phyloP scores from a whole-genome alignment of 1,284 basidiomycete genomes.

The Tilletia walkeri region DNA sequence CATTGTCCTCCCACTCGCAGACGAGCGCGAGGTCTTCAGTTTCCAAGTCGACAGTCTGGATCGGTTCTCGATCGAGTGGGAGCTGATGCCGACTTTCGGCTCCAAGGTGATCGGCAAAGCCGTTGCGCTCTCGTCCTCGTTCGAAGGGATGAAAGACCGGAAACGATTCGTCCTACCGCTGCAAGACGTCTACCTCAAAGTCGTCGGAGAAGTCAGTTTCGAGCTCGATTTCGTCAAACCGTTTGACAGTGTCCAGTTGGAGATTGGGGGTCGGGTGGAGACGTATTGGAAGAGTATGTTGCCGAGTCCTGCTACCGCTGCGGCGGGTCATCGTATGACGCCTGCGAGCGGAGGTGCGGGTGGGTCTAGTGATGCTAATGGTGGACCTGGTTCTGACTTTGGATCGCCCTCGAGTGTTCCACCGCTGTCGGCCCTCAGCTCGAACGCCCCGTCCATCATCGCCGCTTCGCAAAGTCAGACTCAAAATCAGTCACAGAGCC shows the following conservation, averaged over 20 bases:
- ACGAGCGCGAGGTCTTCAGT: conserved; percentile 77
- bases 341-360: conserved; percentile 34
- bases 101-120: conserved; percentile 94
- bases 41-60: conserved; percentile 81
- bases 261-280: conserved; percentile 77
- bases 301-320: conserved; percentile 31
- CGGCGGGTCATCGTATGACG: conserved; percentile 38
- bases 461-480: not conserved
- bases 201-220: conserved; percentile 92
- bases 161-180: conserved; percentile 64
- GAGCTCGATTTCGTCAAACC: conserved; percentile 84
- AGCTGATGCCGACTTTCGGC: conserved; percentile 97
- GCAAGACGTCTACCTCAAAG: conserved; percentile 85
- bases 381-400: conserved; percentile 17
- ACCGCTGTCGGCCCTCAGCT: conserved; percentile 10
- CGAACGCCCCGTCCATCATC: conserved; percentile 1
- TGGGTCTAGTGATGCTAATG: conserved; percentile 13
- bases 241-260: conserved; percentile 89
- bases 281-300: conserved; percentile 56
- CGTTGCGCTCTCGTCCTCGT: conserved; percentile 75
- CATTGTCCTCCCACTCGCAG: conserved; percentile 73
- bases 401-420: conserved; percentile 7
- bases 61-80: conserved; percentile 82
- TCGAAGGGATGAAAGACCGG: conserved; percentile 59
- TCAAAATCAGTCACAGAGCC: not conserved